These are phyloP conservation scores for Dimocarpus longan DNA, from an alignment of 345 rosid genomes.

Conservation along the genomic window DNA sequence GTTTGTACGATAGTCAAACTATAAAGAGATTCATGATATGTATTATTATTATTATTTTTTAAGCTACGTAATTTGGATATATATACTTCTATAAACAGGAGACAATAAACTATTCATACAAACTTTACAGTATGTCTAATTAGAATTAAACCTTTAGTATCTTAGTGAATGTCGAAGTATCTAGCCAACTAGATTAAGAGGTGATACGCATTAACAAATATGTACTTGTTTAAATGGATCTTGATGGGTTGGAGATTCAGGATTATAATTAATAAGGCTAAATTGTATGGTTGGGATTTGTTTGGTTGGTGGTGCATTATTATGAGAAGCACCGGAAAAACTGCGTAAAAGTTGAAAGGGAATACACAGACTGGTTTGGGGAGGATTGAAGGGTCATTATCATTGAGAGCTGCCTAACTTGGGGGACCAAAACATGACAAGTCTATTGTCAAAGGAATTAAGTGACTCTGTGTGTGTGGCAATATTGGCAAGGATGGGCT, in stretches of 20 bases:
- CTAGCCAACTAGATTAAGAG: no score
- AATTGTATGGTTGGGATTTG: neutral
- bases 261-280: neutral
- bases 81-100: no score
- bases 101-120: no score
- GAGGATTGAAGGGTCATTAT: constrained; percentile 36
- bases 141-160: no score
- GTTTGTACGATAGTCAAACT: neutral
- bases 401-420: constrained; percentile 52
- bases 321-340: neutral
- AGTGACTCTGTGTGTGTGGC: neutral
- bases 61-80: no score
- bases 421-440: constrained; percentile 22
- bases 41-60: no score
- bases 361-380: constrained; percentile 1
- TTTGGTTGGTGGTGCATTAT: constrained; percentile 15
- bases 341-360: constrained; percentile 10
- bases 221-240: neutral
- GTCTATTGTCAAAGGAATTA: neutral
- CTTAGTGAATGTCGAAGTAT: no score
- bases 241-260: neutral
- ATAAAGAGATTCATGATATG: neutral
- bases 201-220: no score
- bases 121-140: no score
- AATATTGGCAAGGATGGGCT: neutral